Base-by-base conservation (phyloP, 163 green algal species). In the Prototheca cutis region DNA sequence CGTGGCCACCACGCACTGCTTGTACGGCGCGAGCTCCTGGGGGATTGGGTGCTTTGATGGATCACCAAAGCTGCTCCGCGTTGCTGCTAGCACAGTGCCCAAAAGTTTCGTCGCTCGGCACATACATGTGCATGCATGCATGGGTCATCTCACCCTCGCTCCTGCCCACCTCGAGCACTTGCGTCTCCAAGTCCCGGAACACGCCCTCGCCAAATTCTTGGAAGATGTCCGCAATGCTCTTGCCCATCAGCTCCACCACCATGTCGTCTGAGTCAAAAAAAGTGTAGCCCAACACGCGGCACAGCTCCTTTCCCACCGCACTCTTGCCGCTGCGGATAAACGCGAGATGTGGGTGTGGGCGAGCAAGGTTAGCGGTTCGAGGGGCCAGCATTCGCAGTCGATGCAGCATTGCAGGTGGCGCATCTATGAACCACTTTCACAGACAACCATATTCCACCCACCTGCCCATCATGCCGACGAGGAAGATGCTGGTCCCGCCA, bases 391-490 rank as follows among this genome's bases (percentile, higher is more conserved):
- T n/a, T n/a, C n/a, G n/a, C n/a, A n/a, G n/a, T n/a, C n/a, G n/a
- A n/a, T n/a, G n/a, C n/a, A n/a, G n/a, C n/a, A n/a, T n/a, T n/a
- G n/a, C n/a, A n/a, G n/a, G n/a, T n/a, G n/a, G n/a, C n/a, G n/a
- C n/a, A n/a, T n/a, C n/a, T n/a, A n/a, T n/a, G n/a, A n/a, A n/a
- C n/a, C n/a, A n/a, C n/a, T n/a, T n/a, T 55, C 29, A 21, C n/a
- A 55, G 33, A 19, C 7, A 18, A 55, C 24, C 21, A 24, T 21
- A 17, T 25, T 6, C 21, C 6, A 39, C 53, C 32, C 32, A 70
- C 68, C 62, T 76, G 59, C 91, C 91, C 91, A 98, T 98, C 91
- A 98, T 98, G 62, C 91, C 91, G 2, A 96, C 80, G 13, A 97
- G 76, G 72, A 88, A 96, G 31, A 97, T 73, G 70, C 74, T 88